Conservation (phyloP, 192 early-diverging fungal genomes). For the Coemansia sp. region DNA sequence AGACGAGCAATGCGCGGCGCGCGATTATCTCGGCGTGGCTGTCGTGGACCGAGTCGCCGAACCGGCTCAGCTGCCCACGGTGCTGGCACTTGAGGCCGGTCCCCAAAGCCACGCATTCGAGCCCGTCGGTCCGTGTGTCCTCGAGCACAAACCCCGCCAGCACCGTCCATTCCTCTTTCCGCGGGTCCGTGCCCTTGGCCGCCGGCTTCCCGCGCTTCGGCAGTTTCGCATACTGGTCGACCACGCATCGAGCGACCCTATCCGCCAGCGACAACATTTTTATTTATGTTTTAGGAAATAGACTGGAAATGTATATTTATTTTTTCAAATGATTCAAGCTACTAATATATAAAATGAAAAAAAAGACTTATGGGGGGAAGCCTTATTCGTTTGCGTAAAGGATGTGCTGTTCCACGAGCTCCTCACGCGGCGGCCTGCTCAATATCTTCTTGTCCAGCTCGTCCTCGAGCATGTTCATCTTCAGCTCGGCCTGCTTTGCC, state of each 20-base stretch:
- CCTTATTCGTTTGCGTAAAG: constrained; percentile 25
- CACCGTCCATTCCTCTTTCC: constrained; percentile 81
- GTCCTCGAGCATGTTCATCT: constrained; percentile 49
- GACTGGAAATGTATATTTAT: neutral
- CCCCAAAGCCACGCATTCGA: constrained; percentile 48
- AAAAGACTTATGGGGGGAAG: neutral
- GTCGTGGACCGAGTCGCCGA: constrained; percentile 74
- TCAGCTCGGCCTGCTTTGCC: constrained; percentile 26
- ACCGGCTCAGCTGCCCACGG: constrained; percentile 53
- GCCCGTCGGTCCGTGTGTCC: neutral
- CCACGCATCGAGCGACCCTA: constrained; percentile 52
- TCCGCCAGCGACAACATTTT: constrained; percentile 7
- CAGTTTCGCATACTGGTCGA: constrained; percentile 57
- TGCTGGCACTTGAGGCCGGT: constrained; percentile 87
- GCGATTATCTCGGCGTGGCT: constrained; percentile 86
- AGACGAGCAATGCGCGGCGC: no score
- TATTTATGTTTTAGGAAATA: neutral
- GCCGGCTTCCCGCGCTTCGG: constrained; percentile 78
- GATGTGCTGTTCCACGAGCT: constrained; percentile 66
- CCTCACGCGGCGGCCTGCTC: constrained; percentile 49
- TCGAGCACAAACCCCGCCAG: constrained; percentile 71
- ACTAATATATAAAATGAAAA: neutral
- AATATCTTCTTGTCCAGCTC: constrained; percentile 59
- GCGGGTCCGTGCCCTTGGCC: constrained; percentile 9
- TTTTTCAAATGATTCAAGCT: no score